Base-by-base conservation (phyloP, 2,329 filamentous ascomycete genomes). In the Ilyonectria mors-panacis region DNA sequence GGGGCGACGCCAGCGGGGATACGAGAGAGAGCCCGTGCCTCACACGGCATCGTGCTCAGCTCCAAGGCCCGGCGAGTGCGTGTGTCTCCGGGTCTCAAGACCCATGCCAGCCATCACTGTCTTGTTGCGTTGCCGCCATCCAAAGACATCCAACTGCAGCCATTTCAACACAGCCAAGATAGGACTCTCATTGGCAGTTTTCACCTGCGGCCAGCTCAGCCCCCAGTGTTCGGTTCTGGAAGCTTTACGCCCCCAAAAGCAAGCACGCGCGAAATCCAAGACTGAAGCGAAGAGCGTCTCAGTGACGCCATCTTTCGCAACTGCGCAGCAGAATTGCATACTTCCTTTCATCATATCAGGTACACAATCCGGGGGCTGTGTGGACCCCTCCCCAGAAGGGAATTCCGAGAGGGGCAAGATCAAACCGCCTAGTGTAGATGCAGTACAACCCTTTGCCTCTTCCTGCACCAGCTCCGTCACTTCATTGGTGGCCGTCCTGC, bases 221-320 rank as follows among this genome's bases (percentile, higher is more conserved):
- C 33, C 39, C 48, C 21, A 39, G 37, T 39, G 12, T n/a, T 51
- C 28, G 48, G 17, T 33, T 64, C 37, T 53, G 26, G n/a, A 51
- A 47, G 21, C 55, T 37, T 50, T 45, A 42, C 60, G 33, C 57
- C 57, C 57, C 57, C 42, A 60, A 55, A 47, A 17, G 39, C 26
- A 30, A n/a, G 19, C 42, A 55, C 42, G 33, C 42, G 50, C n/a
- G 50, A 42, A 42, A 56, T 60, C 42, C 42, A 35, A 70, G 65
- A 70, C 67, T 56, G 67, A 75, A 71, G 67, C 69, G 66, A 64
- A 62, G 53, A 39, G 58, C 56, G 65, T 63, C 37, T 55, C 63
- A 71, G 73, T 75, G 73, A 75, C 72, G 73, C 71, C 71, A 75
- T 75, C 30, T 61, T 65, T 70, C 60, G 70, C 67, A 71, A 70